Percentiles rank a stretch among this genome's conserved stretches.
Evolutionary conservation across 768 basidiomycete genomes (phyloP).

Genomic region (Auricularia heimuer): DNA sequence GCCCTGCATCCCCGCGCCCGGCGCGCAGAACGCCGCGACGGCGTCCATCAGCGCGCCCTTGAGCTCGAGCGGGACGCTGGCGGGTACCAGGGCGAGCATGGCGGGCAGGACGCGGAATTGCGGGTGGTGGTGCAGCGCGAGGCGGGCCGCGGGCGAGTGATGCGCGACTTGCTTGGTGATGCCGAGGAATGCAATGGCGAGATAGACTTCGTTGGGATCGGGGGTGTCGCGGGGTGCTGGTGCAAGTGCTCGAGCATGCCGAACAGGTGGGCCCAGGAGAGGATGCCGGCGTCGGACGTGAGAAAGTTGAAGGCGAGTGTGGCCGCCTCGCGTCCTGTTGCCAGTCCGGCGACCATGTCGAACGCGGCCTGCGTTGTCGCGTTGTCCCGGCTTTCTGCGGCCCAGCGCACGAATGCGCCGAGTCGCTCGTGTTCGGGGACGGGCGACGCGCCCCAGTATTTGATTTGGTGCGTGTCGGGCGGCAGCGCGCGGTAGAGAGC

Average conservation of each 20-base stretch:
- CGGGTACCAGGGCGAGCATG: slow-evolving; percentile 65
- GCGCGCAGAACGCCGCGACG: slow-evolving; percentile 71
- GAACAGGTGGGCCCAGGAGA: slow-evolving; percentile 73
- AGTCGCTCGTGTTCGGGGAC: slow-evolving; percentile 27
- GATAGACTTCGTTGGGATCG: slow-evolving; percentile 40
- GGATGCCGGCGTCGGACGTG: slow-evolving; percentile 45
- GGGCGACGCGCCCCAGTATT: slow-evolving; percentile 73
- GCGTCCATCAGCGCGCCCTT: slow-evolving; percentile 80
- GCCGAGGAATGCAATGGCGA: slow-evolving; percentile 73
- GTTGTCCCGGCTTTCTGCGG: slow-evolving; percentile 62
- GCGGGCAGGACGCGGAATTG: slow-evolving; percentile 78
- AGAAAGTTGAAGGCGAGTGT: slow-evolving; percentile 86
- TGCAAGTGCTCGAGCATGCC: slow-evolving; percentile 52
- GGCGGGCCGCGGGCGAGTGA: slow-evolving; percentile 67
- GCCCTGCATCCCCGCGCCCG: slow-evolving; percentile 62
- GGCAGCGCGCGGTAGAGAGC: slow-evolving; percentile 67
- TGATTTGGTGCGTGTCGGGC: slow-evolving; percentile 57
- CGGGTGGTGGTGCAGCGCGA: slow-evolving; percentile 63
- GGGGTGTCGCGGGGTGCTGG: slow-evolving; percentile 17
- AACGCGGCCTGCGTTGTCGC: slow-evolving; percentile 72
- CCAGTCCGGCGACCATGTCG: slow-evolving; percentile 79
- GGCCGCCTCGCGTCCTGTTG: slow-evolving; percentile 77
- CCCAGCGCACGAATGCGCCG: slow-evolving; percentile 78
- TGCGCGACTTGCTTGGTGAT: slow-evolving; percentile 68
- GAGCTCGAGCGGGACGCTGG: slow-evolving; percentile 79